phyloP scores from a whole-genome alignment of 2,329 filamentous ascomycete species.

The Scedosporium boydii region DNA sequence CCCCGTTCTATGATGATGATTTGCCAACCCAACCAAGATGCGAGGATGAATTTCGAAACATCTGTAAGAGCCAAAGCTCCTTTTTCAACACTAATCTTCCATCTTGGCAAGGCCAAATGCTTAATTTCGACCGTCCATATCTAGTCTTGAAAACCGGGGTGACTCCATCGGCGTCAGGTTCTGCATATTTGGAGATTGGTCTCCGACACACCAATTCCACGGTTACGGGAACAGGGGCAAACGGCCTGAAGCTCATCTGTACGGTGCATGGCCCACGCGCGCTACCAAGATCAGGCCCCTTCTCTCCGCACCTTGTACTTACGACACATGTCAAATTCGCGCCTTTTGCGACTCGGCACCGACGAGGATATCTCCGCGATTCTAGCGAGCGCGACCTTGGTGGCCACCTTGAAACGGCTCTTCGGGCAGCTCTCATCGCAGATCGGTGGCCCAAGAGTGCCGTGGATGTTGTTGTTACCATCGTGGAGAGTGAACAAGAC shows the following conservation, averaged over 20 bases:
- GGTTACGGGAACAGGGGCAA: constrained; percentile 15
- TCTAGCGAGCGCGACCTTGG: constrained; percentile 79
- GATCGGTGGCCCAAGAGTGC: constrained; percentile 98
- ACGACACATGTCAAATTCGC: constrained; percentile 95
- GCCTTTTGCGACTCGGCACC: constrained; percentile 76
- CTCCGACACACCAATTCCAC: constrained; percentile 34
- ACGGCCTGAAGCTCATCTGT: constrained; percentile 82
- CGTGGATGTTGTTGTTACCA: constrained; percentile 87
- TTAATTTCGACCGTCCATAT: not conserved
- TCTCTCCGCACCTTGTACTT: constrained; percentile 84
- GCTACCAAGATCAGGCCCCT: constrained; percentile 79
- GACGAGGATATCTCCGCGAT: constrained; percentile 80
- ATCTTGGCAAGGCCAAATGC: not conserved
- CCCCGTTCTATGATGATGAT: constrained; percentile 58
- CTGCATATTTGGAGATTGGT: constrained; percentile 70
- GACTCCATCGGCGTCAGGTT: constrained; percentile 87
- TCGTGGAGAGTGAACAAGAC: constrained; percentile 89
- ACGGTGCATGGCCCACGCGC: constrained; percentile 90
- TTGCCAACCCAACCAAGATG: constrained; percentile 45
- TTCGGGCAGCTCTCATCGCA: constrained; percentile 82
- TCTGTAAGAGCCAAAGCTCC: constrained; percentile 51
- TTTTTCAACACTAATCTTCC: not conserved
- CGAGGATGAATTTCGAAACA: constrained; percentile 67
- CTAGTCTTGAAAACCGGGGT: constrained; percentile 83
- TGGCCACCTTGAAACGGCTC: constrained; percentile 81